Evolutionary conservation across 805 yeast genomes (phyloP).

Genomic region (Saccharomyces cerevisiae): DNA sequence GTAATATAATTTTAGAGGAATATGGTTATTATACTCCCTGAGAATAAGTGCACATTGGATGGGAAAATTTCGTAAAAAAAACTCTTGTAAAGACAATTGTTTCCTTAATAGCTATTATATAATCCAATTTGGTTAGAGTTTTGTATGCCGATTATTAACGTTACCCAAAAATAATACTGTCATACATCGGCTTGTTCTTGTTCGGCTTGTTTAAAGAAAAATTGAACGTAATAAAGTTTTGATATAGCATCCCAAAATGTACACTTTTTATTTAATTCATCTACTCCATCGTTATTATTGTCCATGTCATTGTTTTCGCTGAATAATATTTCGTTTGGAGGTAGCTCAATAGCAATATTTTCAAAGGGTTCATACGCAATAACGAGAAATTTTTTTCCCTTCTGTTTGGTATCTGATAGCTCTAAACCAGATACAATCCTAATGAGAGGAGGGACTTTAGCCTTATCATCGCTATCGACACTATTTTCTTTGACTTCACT

Average conservation of each 20-base stretch:
- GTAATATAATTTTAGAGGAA: no score
- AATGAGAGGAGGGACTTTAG: slow-evolving; percentile 43
- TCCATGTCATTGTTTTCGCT: slow-evolving; percentile 21
- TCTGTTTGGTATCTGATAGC: slow-evolving; percentile 43
- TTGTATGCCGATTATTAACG: not conserved
- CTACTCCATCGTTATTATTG: slow-evolving; percentile 31
- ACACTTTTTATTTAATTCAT: slow-evolving; percentile 37
- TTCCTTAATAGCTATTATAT: not conserved
- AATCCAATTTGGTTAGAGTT: not conserved
- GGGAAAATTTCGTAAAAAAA: not conserved
- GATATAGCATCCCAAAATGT: slow-evolving; percentile 68
- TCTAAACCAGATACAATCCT: slow-evolving; percentile 76
- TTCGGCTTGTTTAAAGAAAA: slow-evolving; percentile 37
- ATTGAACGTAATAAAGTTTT: slow-evolving; percentile 60
- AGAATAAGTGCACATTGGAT: not conserved
- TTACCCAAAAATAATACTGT: not conserved
- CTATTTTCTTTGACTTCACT: slow-evolving; percentile 32
- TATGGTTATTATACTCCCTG: no score
- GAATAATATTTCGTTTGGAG: slow-evolving; percentile 37
- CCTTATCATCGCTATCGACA: slow-evolving; percentile 9
- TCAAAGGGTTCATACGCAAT: slow-evolving; percentile 89
- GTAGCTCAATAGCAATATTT: slow-evolving; percentile 67
- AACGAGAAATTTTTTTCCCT: slow-evolving; percentile 50
- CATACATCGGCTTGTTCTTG: not conserved
- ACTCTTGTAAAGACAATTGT: no score